A percentile compares a stretch with the other conserved stretches of the same genome.
Conservation (phyloP, 192 early-diverging fungal genomes). For the Coemansia sp. region DNA sequence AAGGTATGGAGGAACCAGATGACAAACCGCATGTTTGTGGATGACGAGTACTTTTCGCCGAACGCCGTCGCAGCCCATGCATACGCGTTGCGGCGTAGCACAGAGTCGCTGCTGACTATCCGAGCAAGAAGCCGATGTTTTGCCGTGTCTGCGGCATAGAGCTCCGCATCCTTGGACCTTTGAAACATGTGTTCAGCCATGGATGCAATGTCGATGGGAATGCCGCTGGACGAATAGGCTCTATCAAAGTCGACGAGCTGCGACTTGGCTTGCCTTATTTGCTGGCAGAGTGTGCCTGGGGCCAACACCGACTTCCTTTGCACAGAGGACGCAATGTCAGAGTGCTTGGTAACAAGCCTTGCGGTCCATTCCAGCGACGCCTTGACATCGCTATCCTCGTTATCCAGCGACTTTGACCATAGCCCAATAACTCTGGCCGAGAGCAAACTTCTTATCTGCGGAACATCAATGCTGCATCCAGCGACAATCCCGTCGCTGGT, state of each 20-base stretch:
- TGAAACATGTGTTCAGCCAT: conserved; percentile 21
- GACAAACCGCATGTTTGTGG: background rate
- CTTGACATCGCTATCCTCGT: background rate
- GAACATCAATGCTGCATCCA: background rate
- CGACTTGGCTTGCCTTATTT: background rate
- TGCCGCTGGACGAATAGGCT: conserved; percentile 2
- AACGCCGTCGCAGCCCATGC: conserved; percentile 15
- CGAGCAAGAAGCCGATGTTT: conserved; percentile 23
- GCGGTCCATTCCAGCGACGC: conserved; percentile 21
- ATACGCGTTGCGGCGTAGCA: conserved; percentile 15
- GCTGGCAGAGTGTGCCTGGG: background rate
- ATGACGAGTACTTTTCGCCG: background rate
- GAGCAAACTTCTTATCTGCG: background rate
- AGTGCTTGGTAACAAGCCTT: conserved; percentile 1
- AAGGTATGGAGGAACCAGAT: conserved; percentile 19
- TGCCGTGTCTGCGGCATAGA: background rate
- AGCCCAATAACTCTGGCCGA: conserved; percentile 13
- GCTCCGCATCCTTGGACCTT: background rate
- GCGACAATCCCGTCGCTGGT: background rate
- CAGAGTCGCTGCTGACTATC: conserved; percentile 18
- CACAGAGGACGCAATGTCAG: background rate
- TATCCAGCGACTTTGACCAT: conserved; percentile 24
- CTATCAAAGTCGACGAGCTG: conserved; percentile 10
- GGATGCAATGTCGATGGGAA: background rate
- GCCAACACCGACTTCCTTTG: background rate